phyloP scores from a whole-genome alignment of 1,284 basidiomycete species.

The Phenoliferia sp. region DNA sequence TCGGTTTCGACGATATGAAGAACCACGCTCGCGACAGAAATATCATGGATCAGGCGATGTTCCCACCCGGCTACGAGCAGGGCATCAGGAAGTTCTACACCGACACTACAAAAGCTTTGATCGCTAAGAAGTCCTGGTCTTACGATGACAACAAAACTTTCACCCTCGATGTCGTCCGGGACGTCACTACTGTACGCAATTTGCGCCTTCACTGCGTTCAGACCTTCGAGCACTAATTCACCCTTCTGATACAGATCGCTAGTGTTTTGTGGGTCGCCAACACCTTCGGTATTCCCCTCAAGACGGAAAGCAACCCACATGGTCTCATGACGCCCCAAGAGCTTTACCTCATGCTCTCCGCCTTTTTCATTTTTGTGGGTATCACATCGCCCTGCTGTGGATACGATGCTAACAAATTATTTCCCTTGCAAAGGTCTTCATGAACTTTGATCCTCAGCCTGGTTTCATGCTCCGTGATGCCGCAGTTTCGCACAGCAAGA shows the following conservation, averaged over 20 bases:
- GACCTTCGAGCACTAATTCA: neutral
- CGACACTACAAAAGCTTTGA: slow-evolving; percentile 44
- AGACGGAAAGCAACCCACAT: slow-evolving; percentile 51
- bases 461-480: slow-evolving; percentile 28
- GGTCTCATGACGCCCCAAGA: slow-evolving; percentile 60
- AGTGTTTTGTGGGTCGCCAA: slow-evolving; percentile 46
- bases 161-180: slow-evolving; percentile 62
- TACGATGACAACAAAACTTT: slow-evolving; percentile 13
- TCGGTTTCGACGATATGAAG: slow-evolving; percentile 5
- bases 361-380: slow-evolving; percentile 23
- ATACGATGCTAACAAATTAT: neutral
- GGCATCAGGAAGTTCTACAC: slow-evolving; percentile 13
- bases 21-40: slow-evolving; percentile 5
- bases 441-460: slow-evolving; percentile 22
- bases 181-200: slow-evolving; percentile 58
- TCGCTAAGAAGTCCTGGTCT: slow-evolving; percentile 42
- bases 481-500: slow-evolving; percentile 8
- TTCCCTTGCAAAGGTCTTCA: neutral
- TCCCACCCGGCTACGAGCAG: slow-evolving; percentile 15
- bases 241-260: slow-evolving; percentile 4
- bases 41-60: slow-evolving; percentile 12
- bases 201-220: neutral
- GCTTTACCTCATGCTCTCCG: slow-evolving; percentile 56
- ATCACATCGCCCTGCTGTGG: slow-evolving; percentile 11
- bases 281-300: slow-evolving; percentile 54